Percentiles rank a stretch among this genome's conserved stretches.
Conservation (phyloP, 352 stramenopile genomes). For the Pythium guiyangense region DNA sequence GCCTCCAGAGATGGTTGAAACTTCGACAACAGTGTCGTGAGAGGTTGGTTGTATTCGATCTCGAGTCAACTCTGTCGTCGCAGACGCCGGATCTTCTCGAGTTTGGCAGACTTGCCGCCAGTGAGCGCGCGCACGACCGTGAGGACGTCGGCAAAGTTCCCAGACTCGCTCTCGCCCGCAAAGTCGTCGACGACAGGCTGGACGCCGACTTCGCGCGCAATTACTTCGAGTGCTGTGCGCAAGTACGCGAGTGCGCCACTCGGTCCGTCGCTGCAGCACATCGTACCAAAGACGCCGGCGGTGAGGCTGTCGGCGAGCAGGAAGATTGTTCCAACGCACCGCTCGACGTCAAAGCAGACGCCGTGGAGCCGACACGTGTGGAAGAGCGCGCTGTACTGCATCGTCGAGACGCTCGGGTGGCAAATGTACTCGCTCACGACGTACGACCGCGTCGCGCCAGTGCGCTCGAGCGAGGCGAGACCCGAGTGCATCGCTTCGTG, state of each 20-base stretch:
- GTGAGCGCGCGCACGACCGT: slow-evolving; percentile 40
- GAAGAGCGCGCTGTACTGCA: slow-evolving; percentile 83
- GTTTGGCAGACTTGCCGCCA: slow-evolving; percentile 31
- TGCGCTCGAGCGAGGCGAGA: slow-evolving; percentile 10
- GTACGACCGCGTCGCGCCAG: slow-evolving; percentile 41
- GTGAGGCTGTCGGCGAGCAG: slow-evolving; percentile 78
- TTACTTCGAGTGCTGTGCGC: slow-evolving; percentile 68
- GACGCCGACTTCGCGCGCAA: slow-evolving; percentile 61
- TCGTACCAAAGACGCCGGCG: slow-evolving; percentile 62
- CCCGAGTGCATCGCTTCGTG: slow-evolving; percentile 25
- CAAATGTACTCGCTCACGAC: slow-evolving; percentile 72
- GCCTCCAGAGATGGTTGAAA: neutral
- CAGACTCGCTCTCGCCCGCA: slow-evolving; percentile 9
- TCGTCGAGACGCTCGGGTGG: slow-evolving; percentile 78
- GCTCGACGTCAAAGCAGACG: slow-evolving; percentile 83
- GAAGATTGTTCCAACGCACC: slow-evolving; percentile 60
- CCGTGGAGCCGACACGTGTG: slow-evolving; percentile 83
- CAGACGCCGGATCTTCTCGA: slow-evolving; percentile 34
- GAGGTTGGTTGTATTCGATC: neutral
- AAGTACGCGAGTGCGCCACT: slow-evolving; percentile 50
- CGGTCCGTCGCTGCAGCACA: slow-evolving; percentile 56
- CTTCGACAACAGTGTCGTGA: too few species aligned
- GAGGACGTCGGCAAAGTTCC: slow-evolving; percentile 67
- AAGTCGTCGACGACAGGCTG: slow-evolving; percentile 15
- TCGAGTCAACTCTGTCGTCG: slow-evolving; percentile 15